Evolutionary conservation across 176 grass and related monocot genomes (phyloP).

Genomic region (Cenchrus americanus): DNA sequence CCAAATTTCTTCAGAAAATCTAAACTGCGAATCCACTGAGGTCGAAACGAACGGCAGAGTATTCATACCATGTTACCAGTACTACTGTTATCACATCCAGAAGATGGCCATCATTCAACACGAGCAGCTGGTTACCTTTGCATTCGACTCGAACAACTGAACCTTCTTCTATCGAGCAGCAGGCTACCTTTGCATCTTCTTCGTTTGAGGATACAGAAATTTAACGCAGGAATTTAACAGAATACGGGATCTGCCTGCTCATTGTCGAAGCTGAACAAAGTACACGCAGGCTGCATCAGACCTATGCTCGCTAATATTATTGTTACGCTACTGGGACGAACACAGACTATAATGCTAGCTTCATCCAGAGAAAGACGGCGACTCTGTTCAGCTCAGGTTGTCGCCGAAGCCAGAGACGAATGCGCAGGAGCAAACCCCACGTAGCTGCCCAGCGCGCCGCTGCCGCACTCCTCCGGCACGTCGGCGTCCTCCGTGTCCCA

Average conservation of each 20-base stretch:
- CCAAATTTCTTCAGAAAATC: too few relatives aligned
- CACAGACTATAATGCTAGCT: not conserved
- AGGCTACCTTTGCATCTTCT: not conserved
- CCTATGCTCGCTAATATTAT: conserved; percentile 5
- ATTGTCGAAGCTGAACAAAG: not conserved
- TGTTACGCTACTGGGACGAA: conserved; percentile 10
- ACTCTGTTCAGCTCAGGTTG: not conserved
- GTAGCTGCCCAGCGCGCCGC: conserved; percentile 23
- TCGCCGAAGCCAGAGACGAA: conserved; percentile 35
- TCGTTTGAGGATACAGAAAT: not conserved
- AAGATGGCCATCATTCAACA: too few relatives aligned
- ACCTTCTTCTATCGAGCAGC: not conserved
- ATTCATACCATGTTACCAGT: too few relatives aligned
- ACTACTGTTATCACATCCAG: too few relatives aligned
- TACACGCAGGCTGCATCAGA: conserved; percentile 16
- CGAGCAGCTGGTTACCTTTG: too few relatives aligned
- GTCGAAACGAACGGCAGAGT: too few relatives aligned
- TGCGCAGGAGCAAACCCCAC: not conserved
- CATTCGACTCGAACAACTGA: not conserved
- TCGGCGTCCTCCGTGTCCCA: conserved; percentile 72
- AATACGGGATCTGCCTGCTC: not conserved
- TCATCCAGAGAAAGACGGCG: not conserved
- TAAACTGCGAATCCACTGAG: too few relatives aligned
- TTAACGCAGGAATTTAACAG: not conserved
- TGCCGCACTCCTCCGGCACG: conserved; percentile 24